A percentile compares a stretch with the other conserved stretches of the same genome.
Evolutionary conservation across 2,329 filamentous ascomycete genomes (phyloP).

Genomic region (Amauroascus verrucosus): DNA sequence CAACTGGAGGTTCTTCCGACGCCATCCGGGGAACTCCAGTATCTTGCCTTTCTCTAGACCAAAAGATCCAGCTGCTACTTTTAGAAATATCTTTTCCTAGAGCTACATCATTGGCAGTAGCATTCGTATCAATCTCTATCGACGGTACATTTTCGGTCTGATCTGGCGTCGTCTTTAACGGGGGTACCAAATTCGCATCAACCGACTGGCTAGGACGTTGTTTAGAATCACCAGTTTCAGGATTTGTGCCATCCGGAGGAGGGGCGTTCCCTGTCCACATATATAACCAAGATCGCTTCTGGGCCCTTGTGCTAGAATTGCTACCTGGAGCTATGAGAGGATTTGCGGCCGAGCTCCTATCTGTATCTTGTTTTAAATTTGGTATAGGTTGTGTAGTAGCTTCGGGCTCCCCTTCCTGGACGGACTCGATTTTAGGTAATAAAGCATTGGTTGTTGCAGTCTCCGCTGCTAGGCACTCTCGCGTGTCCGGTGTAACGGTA

Average conservation of each 20-base stretch:
- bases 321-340: neutral
- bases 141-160: neutral
- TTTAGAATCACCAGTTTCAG: neutral
- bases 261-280: slow-evolving; percentile 32
- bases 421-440: neutral
- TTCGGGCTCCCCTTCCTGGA: neutral
- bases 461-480: neutral
- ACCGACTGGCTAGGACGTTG: neutral
- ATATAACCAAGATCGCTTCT: slow-evolving; percentile 37
- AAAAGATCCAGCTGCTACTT: slow-evolving; percentile 35
- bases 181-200: neutral
- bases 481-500: too few relatives aligned
- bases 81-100: slow-evolving; percentile 18
- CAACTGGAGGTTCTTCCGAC: neutral
- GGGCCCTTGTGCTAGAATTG: slow-evolving; percentile 16
- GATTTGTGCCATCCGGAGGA: slow-evolving; percentile 13
- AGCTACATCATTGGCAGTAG: neutral
- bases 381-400: neutral
- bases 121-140: neutral
- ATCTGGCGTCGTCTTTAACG: neutral
- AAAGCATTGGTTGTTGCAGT: neutral
- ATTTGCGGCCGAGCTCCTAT: neutral
- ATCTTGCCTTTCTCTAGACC: slow-evolving; percentile 30
- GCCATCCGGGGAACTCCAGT: slow-evolving; percentile 18
- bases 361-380: slow-evolving; percentile 14